phyloP scores from a whole-genome alignment of 306 rosid genomes.

The Fragaria iinumae region DNA sequence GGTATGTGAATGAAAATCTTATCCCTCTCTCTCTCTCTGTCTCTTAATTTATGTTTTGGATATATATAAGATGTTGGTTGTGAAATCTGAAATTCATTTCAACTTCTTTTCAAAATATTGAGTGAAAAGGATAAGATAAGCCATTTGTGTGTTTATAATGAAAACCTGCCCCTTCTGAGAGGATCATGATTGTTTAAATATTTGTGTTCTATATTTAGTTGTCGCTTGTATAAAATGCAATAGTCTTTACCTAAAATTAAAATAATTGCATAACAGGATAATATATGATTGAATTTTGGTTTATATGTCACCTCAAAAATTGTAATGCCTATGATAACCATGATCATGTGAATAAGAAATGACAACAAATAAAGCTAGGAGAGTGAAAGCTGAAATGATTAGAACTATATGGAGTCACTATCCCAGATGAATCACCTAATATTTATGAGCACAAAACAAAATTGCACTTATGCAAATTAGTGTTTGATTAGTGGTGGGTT shows the following conservation, averaged over 20 bases:
- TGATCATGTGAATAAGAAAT: slow-evolving; percentile 26
- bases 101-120: too few relatives aligned
- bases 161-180: not conserved
- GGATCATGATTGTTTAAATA: not conserved
- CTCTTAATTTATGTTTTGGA: too few relatives aligned
- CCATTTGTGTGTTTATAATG: too few relatives aligned
- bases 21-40: too few relatives aligned
- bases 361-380: slow-evolving; percentile 22
- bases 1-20: too few relatives aligned
- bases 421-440: not conserved
- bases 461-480: too few relatives aligned
- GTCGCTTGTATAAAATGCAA: not conserved
- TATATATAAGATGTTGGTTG: too few relatives aligned
- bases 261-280: slow-evolving; percentile 9
- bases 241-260: slow-evolving; percentile 3
- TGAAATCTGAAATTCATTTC: too few relatives aligned
- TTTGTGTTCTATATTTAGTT: not conserved
- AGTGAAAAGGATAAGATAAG: too few relatives aligned
- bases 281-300: slow-evolving; percentile 34
- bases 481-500: too few relatives aligned
- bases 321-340: slow-evolving; percentile 26
- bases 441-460: not conserved
- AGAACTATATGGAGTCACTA: not conserved
- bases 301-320: slow-evolving; percentile 29
- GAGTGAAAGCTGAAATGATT: slow-evolving; percentile 15